A percentile compares a stretch with the other conserved stretches of the same genome.
phyloP scores from a whole-genome alignment of 345 rosid species.

The Pistacia atlantica region DNA sequence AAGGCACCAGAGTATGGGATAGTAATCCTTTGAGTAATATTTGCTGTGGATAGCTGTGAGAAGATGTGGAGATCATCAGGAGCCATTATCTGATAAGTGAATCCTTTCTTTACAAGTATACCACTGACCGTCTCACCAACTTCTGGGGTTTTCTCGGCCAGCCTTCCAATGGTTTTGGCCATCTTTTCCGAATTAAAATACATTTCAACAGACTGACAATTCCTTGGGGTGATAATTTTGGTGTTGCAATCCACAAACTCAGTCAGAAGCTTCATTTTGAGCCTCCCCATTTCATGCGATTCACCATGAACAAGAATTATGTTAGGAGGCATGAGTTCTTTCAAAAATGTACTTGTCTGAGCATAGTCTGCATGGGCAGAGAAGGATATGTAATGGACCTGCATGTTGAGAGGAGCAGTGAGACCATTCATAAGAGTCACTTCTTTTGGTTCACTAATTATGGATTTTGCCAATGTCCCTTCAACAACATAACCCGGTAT shows the following conservation, averaged over 20 bases:
- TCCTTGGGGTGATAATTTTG: slow-evolving; percentile 81
- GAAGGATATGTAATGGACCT: slow-evolving; percentile 89
- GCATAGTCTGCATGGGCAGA: slow-evolving; percentile 97
- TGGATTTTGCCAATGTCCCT: slow-evolving; percentile 84
- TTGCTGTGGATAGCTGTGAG: slow-evolving; percentile 91
- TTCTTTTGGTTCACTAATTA: slow-evolving; percentile 88
- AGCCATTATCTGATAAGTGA: slow-evolving; percentile 96
- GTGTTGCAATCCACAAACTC: slow-evolving; percentile 82
- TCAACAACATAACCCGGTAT: slow-evolving; percentile 87
- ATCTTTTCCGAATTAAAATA: slow-evolving; percentile 81
- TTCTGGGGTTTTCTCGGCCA: slow-evolving; percentile 82
- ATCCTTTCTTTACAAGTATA: slow-evolving; percentile 85
- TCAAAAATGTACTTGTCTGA: slow-evolving; percentile 90
- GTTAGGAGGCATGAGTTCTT: slow-evolving; percentile 93
- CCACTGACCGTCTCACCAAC: slow-evolving; percentile 77
- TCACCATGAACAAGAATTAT: slow-evolving; percentile 94
- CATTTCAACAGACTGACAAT: slow-evolving; percentile 91
- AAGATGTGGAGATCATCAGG: slow-evolving; percentile 94
- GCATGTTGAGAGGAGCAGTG: slow-evolving; percentile 82
- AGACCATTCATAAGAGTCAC: slow-evolving; percentile 96
- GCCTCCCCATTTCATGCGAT: slow-evolving; percentile 93
- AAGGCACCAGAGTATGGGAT: slow-evolving; percentile 79
- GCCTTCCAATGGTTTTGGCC: slow-evolving; percentile 89
- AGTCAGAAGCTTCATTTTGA: slow-evolving; percentile 77
- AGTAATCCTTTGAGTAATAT: slow-evolving; percentile 76